Base-by-base conservation (phyloP, 306 rosid genomes). In the Casuarina glauca region DNA sequence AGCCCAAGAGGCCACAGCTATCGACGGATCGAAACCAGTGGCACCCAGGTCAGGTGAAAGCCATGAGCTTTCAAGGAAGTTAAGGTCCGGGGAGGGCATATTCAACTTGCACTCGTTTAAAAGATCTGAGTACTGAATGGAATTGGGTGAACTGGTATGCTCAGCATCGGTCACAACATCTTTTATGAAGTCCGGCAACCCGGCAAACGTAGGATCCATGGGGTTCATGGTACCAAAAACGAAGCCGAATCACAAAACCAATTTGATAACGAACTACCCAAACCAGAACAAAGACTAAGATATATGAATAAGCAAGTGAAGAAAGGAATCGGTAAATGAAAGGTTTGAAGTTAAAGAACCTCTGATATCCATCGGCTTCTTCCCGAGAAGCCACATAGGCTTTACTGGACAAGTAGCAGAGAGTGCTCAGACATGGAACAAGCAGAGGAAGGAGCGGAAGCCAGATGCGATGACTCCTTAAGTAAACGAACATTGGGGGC, bases 161-260 rank as follows among this genome's bases (percentile, higher is more conserved):
- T 26, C 32, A 26, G 15, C 58, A 7, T 71, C 63, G 54, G 51
- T 3, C 32, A 2, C 32, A 26, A 26, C 32, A 26, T 26, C 32
- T 26, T 26, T 26, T 26, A 26, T 26, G 77, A 57, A 84, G 74
- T 69, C 82, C 60, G 86, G 60, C 55, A 41, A 32, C 13, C 64
- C 85, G 19, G 9, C 17, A 78, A 64, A 63, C 70, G 38, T 43
- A 61, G 81, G 83, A 78, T 78, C 83, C 86, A 85, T 84, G 43
- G 42, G 73, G 72, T 76, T 36, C 39, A 64, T 16, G 42, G 54
- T 10, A 43, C 13, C 10, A 52, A 75, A 46, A 19, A 58, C 41
- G 46, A 55, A 43, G 16, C 46, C 19, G 26, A 10, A 32, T 62
- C 61, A 60, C 12, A 57, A 13, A 57, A 12, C 9, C 5, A 57